Evolutionary conservation across 2,329 filamentous ascomycete genomes (phyloP), one percentile per base, ranked within the genome.

Genomic region (Rosellinia necatrix): DNA sequence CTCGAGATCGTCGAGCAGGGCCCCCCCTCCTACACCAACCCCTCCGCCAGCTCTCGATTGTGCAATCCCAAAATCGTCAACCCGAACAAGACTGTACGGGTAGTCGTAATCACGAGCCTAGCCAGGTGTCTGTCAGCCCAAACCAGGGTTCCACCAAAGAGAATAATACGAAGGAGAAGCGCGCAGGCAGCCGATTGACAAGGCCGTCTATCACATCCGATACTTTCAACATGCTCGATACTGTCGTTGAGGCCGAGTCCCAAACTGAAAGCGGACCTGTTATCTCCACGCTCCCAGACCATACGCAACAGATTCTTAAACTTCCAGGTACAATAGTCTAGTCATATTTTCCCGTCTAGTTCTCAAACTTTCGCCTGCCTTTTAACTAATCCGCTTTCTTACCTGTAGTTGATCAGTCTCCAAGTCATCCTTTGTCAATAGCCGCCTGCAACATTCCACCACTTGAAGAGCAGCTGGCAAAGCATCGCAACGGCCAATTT

Each of bases 1-100:
- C 56, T 35, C 44, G 29, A 56, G 34, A 59, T 53, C 27, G 44
- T 42, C 53, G 37, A 56, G 48, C 37, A 6, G 37, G 53, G 29
- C 51, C 60, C 48, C 52, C 47, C 56, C 52, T 49, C 41, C 54
- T 41, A 10, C 47, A 56, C 49, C 53, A 61, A 24, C 32, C 61
- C 46, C 68, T 75, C n/a, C 55, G 63, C 44, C 66, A 71, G 22
- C 58, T 72, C 21, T 62, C 71, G 21, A 48, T 70, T 40, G 63
- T 65, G 56, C 66, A 66, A 19, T 60, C 67, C 12, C 68, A 71
- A 49, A 72, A 72, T 43, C 63, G 57, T 12, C 59, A 59, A 53
- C 64, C 75, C 9, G 63, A 68, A 54, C 69, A 70, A 52, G 67
- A 75, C 44, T 71, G 71, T 54, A 58, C 64, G 50, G 49, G 56